Conservation (phyloP, 176 grass and related monocot species). For the Raddia distichophylla region DNA sequence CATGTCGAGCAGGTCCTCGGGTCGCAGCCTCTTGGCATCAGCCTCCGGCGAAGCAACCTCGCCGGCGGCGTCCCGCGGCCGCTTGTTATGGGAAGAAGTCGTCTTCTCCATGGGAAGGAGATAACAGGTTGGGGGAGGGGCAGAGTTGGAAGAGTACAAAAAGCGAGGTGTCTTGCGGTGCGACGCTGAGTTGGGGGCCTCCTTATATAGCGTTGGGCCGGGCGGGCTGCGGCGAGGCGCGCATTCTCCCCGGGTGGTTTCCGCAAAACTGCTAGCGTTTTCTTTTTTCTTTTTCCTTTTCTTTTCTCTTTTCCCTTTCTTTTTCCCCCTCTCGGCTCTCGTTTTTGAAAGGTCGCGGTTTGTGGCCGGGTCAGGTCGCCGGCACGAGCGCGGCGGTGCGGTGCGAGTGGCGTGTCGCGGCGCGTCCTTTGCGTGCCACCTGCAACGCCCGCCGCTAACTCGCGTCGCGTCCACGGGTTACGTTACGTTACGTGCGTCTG, state of each 20-base stretch:
- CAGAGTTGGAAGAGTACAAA: slow-evolving; percentile 26
- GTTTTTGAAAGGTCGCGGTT: neutral
- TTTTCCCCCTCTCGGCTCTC: no score
- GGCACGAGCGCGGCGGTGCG: neutral
- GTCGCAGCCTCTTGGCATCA: slow-evolving; percentile 38
- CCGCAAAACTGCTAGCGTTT: slow-evolving; percentile 28
- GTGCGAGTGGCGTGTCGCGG: neutral
- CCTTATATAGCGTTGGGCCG: slow-evolving; percentile 47
- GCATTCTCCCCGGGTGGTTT: neutral
- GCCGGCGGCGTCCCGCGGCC: slow-evolving; percentile 41
- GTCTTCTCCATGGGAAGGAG: no score
- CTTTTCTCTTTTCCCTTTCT: no score
- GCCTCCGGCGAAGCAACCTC: neutral
- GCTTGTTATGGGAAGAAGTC: slow-evolving; percentile 21
- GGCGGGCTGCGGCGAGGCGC: neutral
- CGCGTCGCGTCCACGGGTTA: no score
- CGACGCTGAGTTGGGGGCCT: slow-evolving; percentile 34
- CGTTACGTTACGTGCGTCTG: neutral
- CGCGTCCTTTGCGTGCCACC: slow-evolving; percentile 30
- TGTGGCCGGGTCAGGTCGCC: neutral
- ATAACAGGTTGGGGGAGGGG: neutral
- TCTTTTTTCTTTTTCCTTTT: neutral
- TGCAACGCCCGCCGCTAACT: slow-evolving; percentile 1
- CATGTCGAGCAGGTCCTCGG: slow-evolving; percentile 64
- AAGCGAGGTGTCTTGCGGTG: slow-evolving; percentile 40